Conservation (phyloP, 2,329 filamentous ascomycete genomes). For the Xylariaceae sp. region DNA sequence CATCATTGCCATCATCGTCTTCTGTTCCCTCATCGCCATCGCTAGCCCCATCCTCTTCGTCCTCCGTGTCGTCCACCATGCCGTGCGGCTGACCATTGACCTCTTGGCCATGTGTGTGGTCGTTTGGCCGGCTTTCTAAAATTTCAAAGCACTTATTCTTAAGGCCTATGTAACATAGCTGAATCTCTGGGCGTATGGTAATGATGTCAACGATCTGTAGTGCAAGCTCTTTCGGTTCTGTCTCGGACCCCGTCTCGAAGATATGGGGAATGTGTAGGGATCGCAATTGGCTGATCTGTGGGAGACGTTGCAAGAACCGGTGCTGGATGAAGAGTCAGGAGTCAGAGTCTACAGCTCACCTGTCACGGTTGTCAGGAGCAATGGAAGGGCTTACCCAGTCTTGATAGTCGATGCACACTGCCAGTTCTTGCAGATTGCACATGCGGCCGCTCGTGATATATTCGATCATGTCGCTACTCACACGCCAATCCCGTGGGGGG, state of each 20-base stretch:
- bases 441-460: slow-evolving; percentile 77
- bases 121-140: slow-evolving; percentile 49
- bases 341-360: neutral
- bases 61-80: slow-evolving; percentile 21
- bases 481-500: slow-evolving; percentile 69
- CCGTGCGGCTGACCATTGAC: slow-evolving; percentile 1
- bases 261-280: slow-evolving; percentile 69
- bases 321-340: slow-evolving; percentile 47
- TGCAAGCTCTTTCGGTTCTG: slow-evolving; percentile 63
- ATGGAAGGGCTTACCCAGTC: slow-evolving; percentile 62
- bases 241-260: slow-evolving; percentile 53
- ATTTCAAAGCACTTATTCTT: slow-evolving; percentile 79
- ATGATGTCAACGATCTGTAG: slow-evolving; percentile 76
- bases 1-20: slow-evolving; percentile 38
- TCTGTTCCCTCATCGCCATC: slow-evolving; percentile 34
- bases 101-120: slow-evolving; percentile 16
- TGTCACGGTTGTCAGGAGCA: neutral
- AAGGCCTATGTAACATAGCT: slow-evolving; percentile 74
- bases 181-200: slow-evolving; percentile 68
- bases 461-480: slow-evolving; percentile 62
- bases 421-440: slow-evolving; percentile 65
- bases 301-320: slow-evolving; percentile 71
- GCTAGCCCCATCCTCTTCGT: slow-evolving; percentile 31
- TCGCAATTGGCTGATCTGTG: slow-evolving; percentile 64
- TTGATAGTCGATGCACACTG: slow-evolving; percentile 66